Evolutionary conservation across 2,329 filamentous ascomycete species (phyloP), one percentile per base, ranked within the genome.

Genomic region (Penicillium sp.): DNA sequence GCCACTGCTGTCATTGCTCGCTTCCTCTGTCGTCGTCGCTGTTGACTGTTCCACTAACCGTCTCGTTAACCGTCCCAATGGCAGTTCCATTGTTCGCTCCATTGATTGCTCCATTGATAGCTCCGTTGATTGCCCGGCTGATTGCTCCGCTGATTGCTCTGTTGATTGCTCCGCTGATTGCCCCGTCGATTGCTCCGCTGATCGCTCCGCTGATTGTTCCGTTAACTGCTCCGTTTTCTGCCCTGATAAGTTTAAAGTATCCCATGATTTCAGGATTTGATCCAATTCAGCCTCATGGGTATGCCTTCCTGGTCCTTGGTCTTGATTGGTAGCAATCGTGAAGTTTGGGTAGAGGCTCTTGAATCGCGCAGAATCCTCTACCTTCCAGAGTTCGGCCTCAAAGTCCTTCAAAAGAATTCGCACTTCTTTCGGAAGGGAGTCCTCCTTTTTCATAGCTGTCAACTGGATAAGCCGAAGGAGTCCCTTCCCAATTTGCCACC

Each of bases 391-490:
- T 11, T 50, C 44, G 10, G 14, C 40, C 20, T 60, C 53, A 22
- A 64, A 58, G n/a, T 64, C 57, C 8, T 40, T 53, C 3, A 35
- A 16, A 1, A 63, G 44, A 14, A 42, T 27, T 9, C 51, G 43
- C 2, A 52, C 57, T 44, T 64, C 57, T 2, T 25, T 14, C 4
- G 62, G 62, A 14, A 65, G 51, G 0, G 14, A 20, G 16, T 51
- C 47, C 1, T 47, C 45, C 33, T 49, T 51, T 16, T 55, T 48
- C 25, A 39, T 31, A 1, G 62, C 57, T 1, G 61, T 61, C 10
- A 63, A 22, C 40, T 64, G 61, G 0, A 64, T 38, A 38, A 60
- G 53, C 4, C 62, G 61, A 30, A 65, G 43, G 22, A 63, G 57
- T 1, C 60, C 58, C 31, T 61, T 63, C 0, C 54, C 53, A 4